These are phyloP conservation scores for Sanghuangporus baumii DNA, from an alignment of 1,284 basidiomycete species.

Conservation along the genomic window DNA sequence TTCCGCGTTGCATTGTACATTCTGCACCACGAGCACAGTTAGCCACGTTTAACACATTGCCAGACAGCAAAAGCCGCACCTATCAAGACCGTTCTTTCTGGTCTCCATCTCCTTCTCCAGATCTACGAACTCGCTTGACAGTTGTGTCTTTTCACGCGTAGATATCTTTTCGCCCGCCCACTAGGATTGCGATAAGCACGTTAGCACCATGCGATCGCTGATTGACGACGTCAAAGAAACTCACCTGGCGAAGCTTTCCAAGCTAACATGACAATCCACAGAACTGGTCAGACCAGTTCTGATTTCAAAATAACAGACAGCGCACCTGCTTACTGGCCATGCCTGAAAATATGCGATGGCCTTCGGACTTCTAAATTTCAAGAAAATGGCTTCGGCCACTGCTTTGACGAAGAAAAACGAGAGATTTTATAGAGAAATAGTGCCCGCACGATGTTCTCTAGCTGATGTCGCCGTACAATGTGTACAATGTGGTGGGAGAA, in stretches of 20 bases:
- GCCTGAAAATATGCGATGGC: neutral
- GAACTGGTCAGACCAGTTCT: neutral
- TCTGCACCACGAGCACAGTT: conserved; percentile 30
- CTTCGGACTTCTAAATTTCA: neutral
- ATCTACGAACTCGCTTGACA: conserved; percentile 60
- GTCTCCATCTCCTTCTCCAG: conserved; percentile 69
- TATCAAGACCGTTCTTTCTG: conserved; percentile 53
- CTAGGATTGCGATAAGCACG: conserved; percentile 29
- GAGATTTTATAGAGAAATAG: neutral
- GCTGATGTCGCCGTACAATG: neutral
- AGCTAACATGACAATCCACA: conserved; percentile 33
- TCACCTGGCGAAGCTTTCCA: conserved; percentile 61
- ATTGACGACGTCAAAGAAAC: conserved; percentile 11
- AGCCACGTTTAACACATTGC: neutral
- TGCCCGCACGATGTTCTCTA: conserved; percentile 6
- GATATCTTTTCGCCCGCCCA: conserved; percentile 77
- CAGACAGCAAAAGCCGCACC: conserved; percentile 32
- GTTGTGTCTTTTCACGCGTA: conserved; percentile 60
- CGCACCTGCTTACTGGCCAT: conserved; percentile 58
- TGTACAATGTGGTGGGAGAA: neutral
- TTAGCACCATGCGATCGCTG: conserved; percentile 25
- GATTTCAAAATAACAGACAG: conserved; percentile 1
- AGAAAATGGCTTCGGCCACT: neutral
- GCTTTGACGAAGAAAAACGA: neutral
- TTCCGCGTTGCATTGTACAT: conserved; percentile 54